phyloP scores from a whole-genome alignment of 305 asterid species.

The Petunia hybrid region DNA sequence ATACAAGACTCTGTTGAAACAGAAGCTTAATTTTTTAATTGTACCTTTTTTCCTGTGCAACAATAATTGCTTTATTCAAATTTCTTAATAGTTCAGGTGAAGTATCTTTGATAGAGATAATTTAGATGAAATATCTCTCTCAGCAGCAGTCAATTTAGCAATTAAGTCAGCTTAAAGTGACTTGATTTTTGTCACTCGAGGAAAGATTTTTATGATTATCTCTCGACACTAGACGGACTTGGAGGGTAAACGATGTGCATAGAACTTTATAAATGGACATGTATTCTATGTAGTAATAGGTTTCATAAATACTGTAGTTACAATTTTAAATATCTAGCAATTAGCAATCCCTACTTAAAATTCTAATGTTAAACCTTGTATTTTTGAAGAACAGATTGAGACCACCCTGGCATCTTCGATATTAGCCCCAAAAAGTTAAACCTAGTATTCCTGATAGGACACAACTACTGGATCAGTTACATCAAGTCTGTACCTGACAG shows the following conservation, averaged over 20 bases:
- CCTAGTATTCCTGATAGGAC: slow-evolving; percentile 1
- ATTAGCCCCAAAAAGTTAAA: background rate
- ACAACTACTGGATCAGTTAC: background rate
- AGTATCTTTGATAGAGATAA: background rate
- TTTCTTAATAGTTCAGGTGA: background rate
- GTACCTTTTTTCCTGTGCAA: background rate
- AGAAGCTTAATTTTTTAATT: background rate
- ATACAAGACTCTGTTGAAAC: background rate
- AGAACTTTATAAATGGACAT: too few relatives aligned
- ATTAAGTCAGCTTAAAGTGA: too few relatives aligned
- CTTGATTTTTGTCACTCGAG: too few relatives aligned
- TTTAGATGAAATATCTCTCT: background rate
- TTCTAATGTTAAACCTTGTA: slow-evolving; percentile 5
- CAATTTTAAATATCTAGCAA: background rate
- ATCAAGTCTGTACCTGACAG: slow-evolving; percentile 6
- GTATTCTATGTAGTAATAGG: too few relatives aligned
- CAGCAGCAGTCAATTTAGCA: too few relatives aligned
- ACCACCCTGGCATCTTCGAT: background rate
- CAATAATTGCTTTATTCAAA: background rate
- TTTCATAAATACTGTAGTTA: slow-evolving; percentile 5
- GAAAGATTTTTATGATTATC: too few relatives aligned
- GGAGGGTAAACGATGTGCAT: too few relatives aligned
- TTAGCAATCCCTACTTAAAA: background rate
- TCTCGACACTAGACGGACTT: too few relatives aligned
- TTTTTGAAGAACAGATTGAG: background rate